A percentile compares a stretch with the other conserved stretches of the same genome.
phyloP scores from a whole-genome alignment of 2,329 filamentous ascomycete genomes.

The Claviceps sp. region DNA sequence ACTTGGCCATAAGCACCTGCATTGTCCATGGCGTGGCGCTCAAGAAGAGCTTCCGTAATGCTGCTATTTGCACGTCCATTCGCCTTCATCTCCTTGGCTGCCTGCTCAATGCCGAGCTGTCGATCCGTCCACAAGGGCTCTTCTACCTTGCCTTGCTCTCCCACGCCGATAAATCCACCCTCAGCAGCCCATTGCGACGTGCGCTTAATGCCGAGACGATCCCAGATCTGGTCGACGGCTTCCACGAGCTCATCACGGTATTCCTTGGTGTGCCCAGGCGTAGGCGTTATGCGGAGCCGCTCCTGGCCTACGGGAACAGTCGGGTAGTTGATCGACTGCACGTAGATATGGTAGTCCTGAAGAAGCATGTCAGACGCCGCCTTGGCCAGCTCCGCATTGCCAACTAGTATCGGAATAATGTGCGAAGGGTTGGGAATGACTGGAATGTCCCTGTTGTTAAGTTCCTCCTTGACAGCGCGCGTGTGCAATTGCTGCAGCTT shows the following conservation, averaged over 20 bases:
- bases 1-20: conserved; percentile 16
- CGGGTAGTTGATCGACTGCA: conserved; percentile 98
- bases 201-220: conserved; percentile 76
- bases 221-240: conserved; percentile 81
- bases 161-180: conserved; percentile 91
- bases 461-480: conserved; percentile 76
- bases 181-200: conserved; percentile 83
- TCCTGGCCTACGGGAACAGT: conserved; percentile 98
- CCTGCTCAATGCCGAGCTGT: conserved; percentile 67
- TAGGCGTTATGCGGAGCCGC: conserved; percentile 88
- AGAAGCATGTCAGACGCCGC: conserved; percentile 84
- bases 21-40: conserved; percentile 32
- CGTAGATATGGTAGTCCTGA: conserved; percentile 84
- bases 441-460: conserved; percentile 71
- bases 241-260: conserved; percentile 76
- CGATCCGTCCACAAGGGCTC: conserved; percentile 82
- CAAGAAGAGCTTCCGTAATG: conserved; percentile 46
- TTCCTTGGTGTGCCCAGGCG: conserved; percentile 75
- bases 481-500: conserved; percentile 93
- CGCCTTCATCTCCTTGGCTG: conserved; percentile 46
- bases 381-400: conserved; percentile 86
- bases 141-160: conserved; percentile 49
- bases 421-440: conserved; percentile 97
- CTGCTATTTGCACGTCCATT: conserved; percentile 21
- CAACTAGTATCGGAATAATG: conserved; percentile 87